Evolutionary conservation across 108 stramenopile species (phyloP).

Genomic region (Cyclotella cryptica): DNA sequence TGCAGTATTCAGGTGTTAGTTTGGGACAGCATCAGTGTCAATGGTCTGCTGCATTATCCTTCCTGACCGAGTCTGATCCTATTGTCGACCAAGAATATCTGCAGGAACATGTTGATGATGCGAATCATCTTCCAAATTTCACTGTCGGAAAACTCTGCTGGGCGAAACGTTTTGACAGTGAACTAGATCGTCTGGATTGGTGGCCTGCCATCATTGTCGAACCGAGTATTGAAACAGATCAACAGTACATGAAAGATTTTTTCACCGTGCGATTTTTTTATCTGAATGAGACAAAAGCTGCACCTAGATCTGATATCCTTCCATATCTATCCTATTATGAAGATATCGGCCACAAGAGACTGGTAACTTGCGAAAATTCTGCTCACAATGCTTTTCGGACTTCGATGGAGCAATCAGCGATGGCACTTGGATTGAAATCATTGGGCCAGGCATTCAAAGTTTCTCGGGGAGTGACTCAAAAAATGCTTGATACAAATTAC

Average conservation of each 20-base stretch:
- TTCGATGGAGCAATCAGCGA: constrained; percentile 26
- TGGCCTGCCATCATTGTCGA: constrained; percentile 52
- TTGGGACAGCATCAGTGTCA: constrained; percentile 18
- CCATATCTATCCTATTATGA: constrained; percentile 49
- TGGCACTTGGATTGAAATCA: constrained; percentile 45
- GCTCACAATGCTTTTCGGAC: constrained; percentile 23
- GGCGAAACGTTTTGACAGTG: constrained; percentile 44
- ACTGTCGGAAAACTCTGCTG: constrained; percentile 44
- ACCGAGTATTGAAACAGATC: background rate
- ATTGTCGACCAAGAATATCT: constrained; percentile 17
- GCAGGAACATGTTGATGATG: constrained; percentile 3
- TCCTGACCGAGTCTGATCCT: constrained; percentile 26
- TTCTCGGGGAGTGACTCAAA: constrained; percentile 32
- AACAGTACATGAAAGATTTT: background rate
- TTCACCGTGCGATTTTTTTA: constrained; percentile 35
- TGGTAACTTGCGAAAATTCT: constrained; percentile 6
- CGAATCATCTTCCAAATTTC: background rate
- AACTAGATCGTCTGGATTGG: constrained; percentile 34
- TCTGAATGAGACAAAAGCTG: constrained; percentile 11
- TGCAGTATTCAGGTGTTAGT: constrained; percentile 12
- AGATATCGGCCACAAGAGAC: constrained; percentile 37
- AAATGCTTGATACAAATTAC: constrained; percentile 2
- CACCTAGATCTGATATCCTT: constrained; percentile 19
- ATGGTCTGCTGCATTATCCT: constrained; percentile 32
- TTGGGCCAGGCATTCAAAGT: constrained; percentile 40